Conservation (phyloP, 2,329 filamentous ascomycete species). For the Aureobasidium zeae region DNA sequence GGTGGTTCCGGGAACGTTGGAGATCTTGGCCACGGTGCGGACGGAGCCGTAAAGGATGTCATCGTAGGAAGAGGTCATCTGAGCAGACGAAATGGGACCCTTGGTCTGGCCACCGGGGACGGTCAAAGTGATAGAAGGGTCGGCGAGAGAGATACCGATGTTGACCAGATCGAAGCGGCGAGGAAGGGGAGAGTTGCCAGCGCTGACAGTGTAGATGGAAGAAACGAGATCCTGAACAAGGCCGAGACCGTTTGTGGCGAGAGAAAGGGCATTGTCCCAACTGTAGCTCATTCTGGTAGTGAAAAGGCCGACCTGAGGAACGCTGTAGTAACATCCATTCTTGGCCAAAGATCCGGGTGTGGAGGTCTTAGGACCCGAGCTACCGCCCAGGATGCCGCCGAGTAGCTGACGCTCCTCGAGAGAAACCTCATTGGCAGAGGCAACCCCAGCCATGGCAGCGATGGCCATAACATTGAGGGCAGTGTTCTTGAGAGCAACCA, state of each 20-base stretch:
- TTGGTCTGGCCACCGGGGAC: slow-evolving; percentile 15
- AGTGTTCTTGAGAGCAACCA: slow-evolving; percentile 3
- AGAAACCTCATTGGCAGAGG: neutral
- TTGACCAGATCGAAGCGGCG: slow-evolving; percentile 10
- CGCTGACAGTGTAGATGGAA: neutral
- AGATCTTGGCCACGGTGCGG: slow-evolving; percentile 56
- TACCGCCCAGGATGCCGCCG: too few relatives aligned
- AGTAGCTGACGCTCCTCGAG: slow-evolving; percentile 3
- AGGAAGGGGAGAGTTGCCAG: slow-evolving; percentile 4
- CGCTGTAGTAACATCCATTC: slow-evolving; percentile 5
- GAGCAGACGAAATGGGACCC: slow-evolving; percentile 33
- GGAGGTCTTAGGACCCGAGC: too few relatives aligned
- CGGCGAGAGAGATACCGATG: neutral
- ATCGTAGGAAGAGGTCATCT: slow-evolving; percentile 51
- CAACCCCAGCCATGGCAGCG: neutral
- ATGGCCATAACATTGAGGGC: slow-evolving; percentile 1
- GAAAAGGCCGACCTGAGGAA: slow-evolving; percentile 7
- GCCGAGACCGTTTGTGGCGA: neutral
- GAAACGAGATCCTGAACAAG: slow-evolving; percentile 3
- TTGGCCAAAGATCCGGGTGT: slow-evolving; percentile 3
- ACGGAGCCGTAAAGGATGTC: slow-evolving; percentile 65
- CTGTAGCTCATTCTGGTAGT: neutral
- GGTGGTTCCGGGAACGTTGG: slow-evolving; percentile 56
- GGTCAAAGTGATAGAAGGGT: slow-evolving; percentile 9
- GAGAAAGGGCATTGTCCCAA: neutral